Conservation (phyloP, 306 rosid genomes). For the Lathyrus sativus region DNA sequence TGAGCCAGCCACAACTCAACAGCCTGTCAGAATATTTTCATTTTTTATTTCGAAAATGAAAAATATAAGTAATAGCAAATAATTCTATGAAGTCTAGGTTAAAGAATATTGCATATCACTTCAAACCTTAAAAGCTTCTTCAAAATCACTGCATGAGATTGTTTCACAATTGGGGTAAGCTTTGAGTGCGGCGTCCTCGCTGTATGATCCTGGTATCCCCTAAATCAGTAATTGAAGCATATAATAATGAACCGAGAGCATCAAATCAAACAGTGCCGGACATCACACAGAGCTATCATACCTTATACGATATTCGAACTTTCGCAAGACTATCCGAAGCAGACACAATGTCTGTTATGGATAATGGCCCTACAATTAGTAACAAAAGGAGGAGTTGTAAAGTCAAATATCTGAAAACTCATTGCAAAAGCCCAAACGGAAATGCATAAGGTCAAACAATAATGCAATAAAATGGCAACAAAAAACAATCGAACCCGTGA, state of each 20-base stretch:
- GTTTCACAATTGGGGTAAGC: slow-evolving; percentile 69
- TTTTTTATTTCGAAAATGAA: neutral
- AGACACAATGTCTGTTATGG: slow-evolving; percentile 49
- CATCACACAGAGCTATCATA: slow-evolving; percentile 39
- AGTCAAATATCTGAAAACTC: slow-evolving; percentile 24
- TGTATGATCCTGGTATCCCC: slow-evolving; percentile 70
- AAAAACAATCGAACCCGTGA: slow-evolving; percentile 14
- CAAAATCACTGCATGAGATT: slow-evolving; percentile 69
- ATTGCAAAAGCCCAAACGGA: slow-evolving; percentile 4
- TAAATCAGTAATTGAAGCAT: slow-evolving; percentile 46
- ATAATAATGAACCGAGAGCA: slow-evolving; percentile 35
- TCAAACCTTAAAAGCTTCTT: slow-evolving; percentile 70
- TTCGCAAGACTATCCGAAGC: slow-evolving; percentile 47
- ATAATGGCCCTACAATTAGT: slow-evolving; percentile 56
- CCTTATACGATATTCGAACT: slow-evolving; percentile 62
- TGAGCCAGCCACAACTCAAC: slow-evolving; percentile 75
- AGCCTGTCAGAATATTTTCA: slow-evolving; percentile 45
- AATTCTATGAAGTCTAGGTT: neutral
- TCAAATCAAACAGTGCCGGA: slow-evolving; percentile 13
- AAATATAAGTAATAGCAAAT: slow-evolving; percentile 9
- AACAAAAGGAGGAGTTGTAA: slow-evolving; percentile 14
- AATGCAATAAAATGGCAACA: slow-evolving; percentile 4
- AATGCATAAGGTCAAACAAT: neutral
- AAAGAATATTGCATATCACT: slow-evolving; percentile 31
- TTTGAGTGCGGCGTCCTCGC: slow-evolving; percentile 74